These are phyloP conservation scores for Ulmus americana DNA, from an alignment of 331 rosid genomes.

Conservation along the genomic window DNA sequence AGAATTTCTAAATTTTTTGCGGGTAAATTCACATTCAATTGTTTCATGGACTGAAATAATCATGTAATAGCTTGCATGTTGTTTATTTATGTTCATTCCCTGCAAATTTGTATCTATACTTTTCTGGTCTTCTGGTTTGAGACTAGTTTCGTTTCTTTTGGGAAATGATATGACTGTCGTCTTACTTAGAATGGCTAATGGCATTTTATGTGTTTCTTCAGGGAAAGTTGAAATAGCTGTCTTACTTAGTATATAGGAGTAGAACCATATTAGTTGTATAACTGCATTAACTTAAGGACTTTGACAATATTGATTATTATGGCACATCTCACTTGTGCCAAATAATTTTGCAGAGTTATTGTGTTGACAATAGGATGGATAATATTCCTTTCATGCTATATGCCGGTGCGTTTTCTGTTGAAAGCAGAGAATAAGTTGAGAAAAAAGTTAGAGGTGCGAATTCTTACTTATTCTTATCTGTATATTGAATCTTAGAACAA, in stretches of 20 bases:
- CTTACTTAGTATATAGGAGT: neutral
- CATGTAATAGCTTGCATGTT: neutral
- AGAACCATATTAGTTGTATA: neutral
- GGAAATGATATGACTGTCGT: no score
- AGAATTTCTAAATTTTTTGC: slow-evolving; percentile 15
- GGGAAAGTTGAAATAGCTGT: no score
- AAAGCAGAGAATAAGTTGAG: slow-evolving; percentile 68
- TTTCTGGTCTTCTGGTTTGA: no score
- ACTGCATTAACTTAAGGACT: neutral
- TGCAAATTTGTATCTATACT: neutral
- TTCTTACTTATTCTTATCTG: slow-evolving; percentile 7
- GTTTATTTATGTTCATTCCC: neutral
- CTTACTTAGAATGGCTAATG: neutral
- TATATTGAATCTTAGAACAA: neutral
- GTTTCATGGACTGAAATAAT: slow-evolving; percentile 9
- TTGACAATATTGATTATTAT: slow-evolving; percentile 8
- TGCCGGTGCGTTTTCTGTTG: slow-evolving; percentile 68
- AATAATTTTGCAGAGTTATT: slow-evolving; percentile 60
- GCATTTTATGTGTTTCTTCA: no score
- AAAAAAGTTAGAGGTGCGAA: slow-evolving; percentile 66
- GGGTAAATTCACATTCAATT: neutral
- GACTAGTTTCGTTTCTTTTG: no score
- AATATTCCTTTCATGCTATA: slow-evolving; percentile 75
- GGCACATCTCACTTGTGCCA: slow-evolving; percentile 1
- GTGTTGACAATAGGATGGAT: slow-evolving; percentile 87